phyloP scores from a whole-genome alignment of 1,284 basidiomycete genomes.

The Somion occarium region DNA sequence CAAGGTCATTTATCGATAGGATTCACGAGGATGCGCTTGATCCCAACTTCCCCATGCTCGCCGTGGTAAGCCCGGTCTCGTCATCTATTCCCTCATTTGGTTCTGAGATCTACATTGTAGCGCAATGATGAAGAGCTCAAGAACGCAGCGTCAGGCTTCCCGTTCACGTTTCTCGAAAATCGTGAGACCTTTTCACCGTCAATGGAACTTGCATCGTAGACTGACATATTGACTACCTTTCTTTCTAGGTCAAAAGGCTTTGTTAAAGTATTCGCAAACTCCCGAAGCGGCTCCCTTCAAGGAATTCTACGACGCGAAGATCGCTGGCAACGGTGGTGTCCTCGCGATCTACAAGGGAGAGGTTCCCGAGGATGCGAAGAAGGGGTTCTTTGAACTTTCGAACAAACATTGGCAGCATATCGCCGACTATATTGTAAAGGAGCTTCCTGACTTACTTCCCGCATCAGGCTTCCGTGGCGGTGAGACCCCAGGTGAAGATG shows the following conservation, averaged over 20 bases:
- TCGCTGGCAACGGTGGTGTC: slow-evolving; percentile 40
- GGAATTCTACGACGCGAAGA: slow-evolving; percentile 49
- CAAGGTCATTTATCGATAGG: slow-evolving; percentile 34
- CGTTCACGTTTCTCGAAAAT: slow-evolving; percentile 35
- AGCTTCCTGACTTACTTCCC: slow-evolving; percentile 38
- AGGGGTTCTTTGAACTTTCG: slow-evolving; percentile 38
- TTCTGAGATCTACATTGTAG: slow-evolving; percentile 21
- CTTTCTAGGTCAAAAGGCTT: slow-evolving; percentile 35
- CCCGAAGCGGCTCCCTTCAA: slow-evolving; percentile 42
- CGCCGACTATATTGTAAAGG: slow-evolving; percentile 33
- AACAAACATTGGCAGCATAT: slow-evolving; percentile 36
- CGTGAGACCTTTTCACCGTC: slow-evolving; percentile 33
- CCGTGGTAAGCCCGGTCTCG: slow-evolving; percentile 34
- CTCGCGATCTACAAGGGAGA: slow-evolving; percentile 40
- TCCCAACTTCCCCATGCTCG: slow-evolving; percentile 50
- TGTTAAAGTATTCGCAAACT: slow-evolving; percentile 36
- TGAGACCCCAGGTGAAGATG: slow-evolving; percentile 43
- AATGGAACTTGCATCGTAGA: neutral
- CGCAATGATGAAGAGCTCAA: slow-evolving; percentile 48
- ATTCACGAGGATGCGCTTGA: slow-evolving; percentile 54
- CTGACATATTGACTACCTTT: neutral
- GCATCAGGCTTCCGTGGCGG: slow-evolving; percentile 45
- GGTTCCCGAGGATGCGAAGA: slow-evolving; percentile 31
- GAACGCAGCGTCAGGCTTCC: slow-evolving; percentile 36
- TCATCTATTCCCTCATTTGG: neutral